These are phyloP conservation scores for Asterionellopsis glacialis DNA, from an alignment of 108 stramenopile genomes.

Conservation along the genomic window DNA sequence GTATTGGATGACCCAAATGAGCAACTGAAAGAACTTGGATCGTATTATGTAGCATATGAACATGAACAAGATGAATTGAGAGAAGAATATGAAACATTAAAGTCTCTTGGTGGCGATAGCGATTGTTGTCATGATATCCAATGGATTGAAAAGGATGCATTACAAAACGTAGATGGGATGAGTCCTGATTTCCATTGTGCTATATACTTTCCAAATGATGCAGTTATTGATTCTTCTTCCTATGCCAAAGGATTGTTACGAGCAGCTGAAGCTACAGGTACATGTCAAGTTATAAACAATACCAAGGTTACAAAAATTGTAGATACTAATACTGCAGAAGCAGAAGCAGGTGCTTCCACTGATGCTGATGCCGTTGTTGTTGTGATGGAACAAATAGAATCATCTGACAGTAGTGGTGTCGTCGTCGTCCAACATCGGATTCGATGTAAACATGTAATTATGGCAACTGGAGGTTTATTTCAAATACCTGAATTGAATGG, in stretches of 20 bases:
- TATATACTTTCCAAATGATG: slow-evolving; percentile 41
- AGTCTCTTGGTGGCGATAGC: background rate
- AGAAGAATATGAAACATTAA: slow-evolving; percentile 21
- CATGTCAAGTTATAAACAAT: slow-evolving; percentile 6
- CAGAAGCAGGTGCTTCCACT: slow-evolving; percentile 1
- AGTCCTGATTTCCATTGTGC: slow-evolving; percentile 25
- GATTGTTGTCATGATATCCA: slow-evolving; percentile 14
- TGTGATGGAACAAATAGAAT: background rate
- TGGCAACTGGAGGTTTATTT: slow-evolving; percentile 32
- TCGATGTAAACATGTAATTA: slow-evolving; percentile 18
- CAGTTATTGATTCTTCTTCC: slow-evolving; percentile 33
- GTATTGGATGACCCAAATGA: slow-evolving; percentile 5
- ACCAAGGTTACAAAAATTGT: slow-evolving; percentile 9
- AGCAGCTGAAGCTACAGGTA: background rate
- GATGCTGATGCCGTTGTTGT: background rate
- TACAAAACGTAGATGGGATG: slow-evolving; percentile 18
- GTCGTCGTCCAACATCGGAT: background rate
- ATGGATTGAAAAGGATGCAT: slow-evolving; percentile 19
- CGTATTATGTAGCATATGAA: slow-evolving; percentile 28
- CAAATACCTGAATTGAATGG: slow-evolving; percentile 18
- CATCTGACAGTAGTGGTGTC: background rate
- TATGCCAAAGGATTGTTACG: slow-evolving; percentile 29
- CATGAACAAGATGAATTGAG: slow-evolving; percentile 16
- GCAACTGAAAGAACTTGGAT: slow-evolving; percentile 26
- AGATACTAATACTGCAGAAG: slow-evolving; percentile 1